A percentile compares a stretch with the other conserved stretches of the same genome.
Evolutionary conservation across 805 yeast species (phyloP).

Genomic region (Starmera caribaea): DNA sequence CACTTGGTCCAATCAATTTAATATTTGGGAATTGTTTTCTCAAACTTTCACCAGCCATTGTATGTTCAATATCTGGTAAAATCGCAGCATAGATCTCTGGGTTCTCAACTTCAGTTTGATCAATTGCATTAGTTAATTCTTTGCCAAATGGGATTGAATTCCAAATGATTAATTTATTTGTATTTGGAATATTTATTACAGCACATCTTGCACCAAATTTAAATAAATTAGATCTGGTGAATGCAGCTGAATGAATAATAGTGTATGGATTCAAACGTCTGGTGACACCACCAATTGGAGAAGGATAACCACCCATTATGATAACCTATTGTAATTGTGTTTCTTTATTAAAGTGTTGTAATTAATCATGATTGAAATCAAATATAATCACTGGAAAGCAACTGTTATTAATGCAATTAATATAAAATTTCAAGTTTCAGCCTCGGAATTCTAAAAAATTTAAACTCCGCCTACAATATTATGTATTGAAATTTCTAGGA

Average conservation of each 20-base stretch:
- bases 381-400: no score
- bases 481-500: no score
- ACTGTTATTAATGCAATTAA: no score
- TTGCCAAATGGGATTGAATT: slow-evolving; percentile 47
- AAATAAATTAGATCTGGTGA: slow-evolving; percentile 19
- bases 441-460: no score
- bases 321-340: no score
- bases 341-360: no score
- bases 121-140: slow-evolving; percentile 31
- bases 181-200: slow-evolving; percentile 18
- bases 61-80: slow-evolving; percentile 57
- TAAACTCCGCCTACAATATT: no score
- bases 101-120: slow-evolving; percentile 22
- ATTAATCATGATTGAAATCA: no score
- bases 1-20: slow-evolving; percentile 43
- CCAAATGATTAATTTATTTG: slow-evolving; percentile 37
- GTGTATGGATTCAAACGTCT: slow-evolving; percentile 23
- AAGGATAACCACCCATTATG: slow-evolving; percentile 22
- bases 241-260: slow-evolving; percentile 26
- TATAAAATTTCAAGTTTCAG: no score
- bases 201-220: slow-evolving; percentile 32
- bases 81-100: slow-evolving; percentile 38
- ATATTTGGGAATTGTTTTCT: slow-evolving; percentile 39
- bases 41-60: slow-evolving; percentile 49
- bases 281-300: slow-evolving; percentile 28